These are phyloP conservation scores for Phaffia rhodozyma DNA, from an alignment of 1,284 basidiomycete species.

Conservation along the genomic window DNA sequence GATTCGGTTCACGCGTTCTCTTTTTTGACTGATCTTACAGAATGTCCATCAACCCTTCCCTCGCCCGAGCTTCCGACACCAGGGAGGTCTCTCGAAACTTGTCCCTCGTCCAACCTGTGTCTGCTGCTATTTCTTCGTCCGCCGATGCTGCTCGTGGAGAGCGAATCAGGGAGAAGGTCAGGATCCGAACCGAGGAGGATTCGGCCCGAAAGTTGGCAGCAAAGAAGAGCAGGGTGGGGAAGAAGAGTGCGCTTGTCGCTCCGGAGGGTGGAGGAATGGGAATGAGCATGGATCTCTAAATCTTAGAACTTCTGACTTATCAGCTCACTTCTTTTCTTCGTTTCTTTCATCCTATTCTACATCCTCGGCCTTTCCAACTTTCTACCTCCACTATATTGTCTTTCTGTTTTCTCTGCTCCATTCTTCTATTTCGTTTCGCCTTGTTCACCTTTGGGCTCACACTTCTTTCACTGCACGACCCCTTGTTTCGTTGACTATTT, in stretches of 20 bases:
- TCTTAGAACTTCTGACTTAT: too few species aligned
- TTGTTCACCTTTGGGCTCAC: too few species aligned
- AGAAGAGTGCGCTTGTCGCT: conserved; percentile 52
- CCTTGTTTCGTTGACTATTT: too few species aligned
- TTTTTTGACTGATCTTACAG: conserved; percentile 40
- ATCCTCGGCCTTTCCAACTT: too few species aligned
- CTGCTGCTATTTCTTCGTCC: conserved; percentile 37
- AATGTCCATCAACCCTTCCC: conserved; percentile 54
- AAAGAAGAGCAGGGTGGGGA: conserved; percentile 54
- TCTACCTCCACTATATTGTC: too few species aligned
- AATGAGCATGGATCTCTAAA: conserved; percentile 31
- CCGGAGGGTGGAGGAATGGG: conserved; percentile 37
- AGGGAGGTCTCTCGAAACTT: conserved; percentile 45
- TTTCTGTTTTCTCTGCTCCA: too few species aligned
- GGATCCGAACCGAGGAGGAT: conserved; percentile 52
- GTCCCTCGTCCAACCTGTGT: conserved; percentile 59
- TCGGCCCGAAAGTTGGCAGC: conserved; percentile 32
- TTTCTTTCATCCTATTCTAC: too few species aligned
- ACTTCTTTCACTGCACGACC: too few species aligned
- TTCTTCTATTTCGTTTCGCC: too few species aligned
- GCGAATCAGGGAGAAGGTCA: conserved; percentile 60
- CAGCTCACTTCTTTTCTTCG: too few species aligned
- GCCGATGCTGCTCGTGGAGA: conserved; percentile 29
- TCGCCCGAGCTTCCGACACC: conserved; percentile 32
- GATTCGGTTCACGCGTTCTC: not conserved